Conservation (phyloP, 75 land plant species). For the Pinus albicaulis region DNA sequence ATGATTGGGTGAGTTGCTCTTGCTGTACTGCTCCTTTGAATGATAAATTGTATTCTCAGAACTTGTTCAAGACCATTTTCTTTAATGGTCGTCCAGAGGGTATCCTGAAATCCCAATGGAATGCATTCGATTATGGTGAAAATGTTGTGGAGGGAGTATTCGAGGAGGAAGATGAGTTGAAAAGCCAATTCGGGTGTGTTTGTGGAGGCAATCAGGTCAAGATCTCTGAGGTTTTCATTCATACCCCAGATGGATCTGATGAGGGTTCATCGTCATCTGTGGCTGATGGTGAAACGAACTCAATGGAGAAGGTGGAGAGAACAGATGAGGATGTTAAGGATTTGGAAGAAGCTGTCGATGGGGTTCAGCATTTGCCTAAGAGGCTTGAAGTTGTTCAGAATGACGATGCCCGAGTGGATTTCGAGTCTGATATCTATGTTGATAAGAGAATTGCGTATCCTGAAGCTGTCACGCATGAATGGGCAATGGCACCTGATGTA, state of each 20-base stretch:
- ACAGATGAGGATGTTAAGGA: conserved; percentile 2
- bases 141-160: not conserved
- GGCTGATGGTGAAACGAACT: not conserved
- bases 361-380: conserved; percentile 1
- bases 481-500: conserved; percentile 2
- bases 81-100: not conserved
- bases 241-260: conserved; percentile 1
- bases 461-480: conserved; percentile 1
- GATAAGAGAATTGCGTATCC: conserved; percentile 11
- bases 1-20: conserved; percentile 12
- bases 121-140: not conserved
- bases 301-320: conserved; percentile 5
- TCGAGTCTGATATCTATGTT: conserved; percentile 6
- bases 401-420: not conserved
- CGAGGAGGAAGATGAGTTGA: not conserved
- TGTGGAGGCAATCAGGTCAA: conserved; percentile 4
- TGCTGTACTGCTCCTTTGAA: conserved; percentile 8
- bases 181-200: not conserved
- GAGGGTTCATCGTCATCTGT: not conserved
- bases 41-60: conserved; percentile 9
- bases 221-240: conserved; percentile 6
- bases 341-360: not conserved
- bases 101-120: conserved; percentile 6
- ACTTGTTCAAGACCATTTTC: conserved; percentile 4
- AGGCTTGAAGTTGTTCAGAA: conserved; percentile 3